Evolutionary conservation across 179 eudicot species (phyloP), one percentile per base, ranked within the genome.

Genomic region (Patellifolia procumbens): DNA sequence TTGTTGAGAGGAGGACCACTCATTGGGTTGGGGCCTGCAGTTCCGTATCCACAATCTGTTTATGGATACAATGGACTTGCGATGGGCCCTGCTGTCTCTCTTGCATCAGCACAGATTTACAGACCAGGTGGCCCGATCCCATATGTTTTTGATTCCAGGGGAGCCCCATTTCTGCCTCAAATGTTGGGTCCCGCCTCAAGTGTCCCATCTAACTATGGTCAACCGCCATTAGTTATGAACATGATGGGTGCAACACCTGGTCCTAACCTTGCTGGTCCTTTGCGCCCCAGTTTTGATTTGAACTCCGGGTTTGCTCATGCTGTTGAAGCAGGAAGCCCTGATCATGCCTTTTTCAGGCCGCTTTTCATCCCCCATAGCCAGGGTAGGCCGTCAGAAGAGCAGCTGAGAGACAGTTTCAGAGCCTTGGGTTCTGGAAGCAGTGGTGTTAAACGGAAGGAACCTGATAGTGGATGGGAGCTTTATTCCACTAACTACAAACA

Each of bases 61-160:
- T 90, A 83, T 61, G 84, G 89, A 34, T 86, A 88, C 79, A 92
- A 87, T 68, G 89, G 91, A 55, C 79, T 81, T 66, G 42, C 87
- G 20, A 74, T 83, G 64, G 91, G 89, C 55, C 89, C 90, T 26
- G 24, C 87, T 4, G 53, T 82, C 58, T 74, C 88, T 67, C 84
- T 85, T 68, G 78, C 90, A 72, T 68, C 88, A 1, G 55, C 87
- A 7, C 60, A 85, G 7, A 73, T 88, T 72, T 92, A 89, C 65
- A 93, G 91, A 64, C 78, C 88, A 17, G 64, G 82, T 52, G 86
- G 85, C 53, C 85, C 86, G 2, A 68, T 87, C 53, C 88, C 92
- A 24, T 92, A 90, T 80, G 86, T 90, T 92, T 81, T 93, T 68
- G 94, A 89, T 84, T 84, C 92, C 10, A 88, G 92, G 78, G 96